Evolutionary conservation across 2,329 filamentous ascomycete genomes (phyloP).

Genomic region (Drechslerella coelobrocha): DNA sequence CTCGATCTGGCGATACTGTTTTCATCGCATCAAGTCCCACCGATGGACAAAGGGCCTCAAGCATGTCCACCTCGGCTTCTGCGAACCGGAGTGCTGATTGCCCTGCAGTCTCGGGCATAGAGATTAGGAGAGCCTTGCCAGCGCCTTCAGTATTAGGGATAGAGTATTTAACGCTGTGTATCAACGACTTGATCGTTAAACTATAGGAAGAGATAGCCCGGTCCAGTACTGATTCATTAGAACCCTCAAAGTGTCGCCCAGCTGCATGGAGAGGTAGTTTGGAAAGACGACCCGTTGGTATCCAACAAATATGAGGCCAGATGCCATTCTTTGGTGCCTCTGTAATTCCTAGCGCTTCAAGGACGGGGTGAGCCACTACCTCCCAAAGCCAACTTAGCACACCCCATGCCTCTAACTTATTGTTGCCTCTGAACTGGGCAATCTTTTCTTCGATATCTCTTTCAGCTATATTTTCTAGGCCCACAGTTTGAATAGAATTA

Average conservation of each 20-base stretch:
- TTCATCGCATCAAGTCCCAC: no score
- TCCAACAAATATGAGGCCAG: constrained; percentile 57
- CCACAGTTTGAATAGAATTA: constrained; percentile 47
- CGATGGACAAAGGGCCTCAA: no score
- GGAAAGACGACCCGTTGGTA: constrained; percentile 56
- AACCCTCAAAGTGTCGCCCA: constrained; percentile 54
- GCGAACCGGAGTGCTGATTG: neutral
- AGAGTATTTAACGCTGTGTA: constrained; percentile 53
- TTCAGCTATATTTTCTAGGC: constrained; percentile 49
- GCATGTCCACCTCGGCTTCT: no score
- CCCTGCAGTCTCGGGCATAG: neutral
- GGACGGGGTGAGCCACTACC: constrained; percentile 53
- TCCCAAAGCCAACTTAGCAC: constrained; percentile 57
- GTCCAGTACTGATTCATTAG: constrained; percentile 56
- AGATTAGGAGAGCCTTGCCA: neutral
- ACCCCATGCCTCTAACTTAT: constrained; percentile 20
- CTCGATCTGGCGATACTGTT: no score
- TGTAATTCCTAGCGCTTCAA: constrained; percentile 54
- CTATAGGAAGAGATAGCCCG: constrained; percentile 59
- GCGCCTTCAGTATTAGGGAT: neutral
- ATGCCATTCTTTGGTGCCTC: constrained; percentile 32
- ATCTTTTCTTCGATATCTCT: constrained; percentile 12
- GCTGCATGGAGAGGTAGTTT: constrained; percentile 58
- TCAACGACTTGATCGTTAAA: constrained; percentile 57
- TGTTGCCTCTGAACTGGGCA: neutral